phyloP scores from a whole-genome alignment of 768 basidiomycete genomes.

The Lactarius sanguifluus region DNA sequence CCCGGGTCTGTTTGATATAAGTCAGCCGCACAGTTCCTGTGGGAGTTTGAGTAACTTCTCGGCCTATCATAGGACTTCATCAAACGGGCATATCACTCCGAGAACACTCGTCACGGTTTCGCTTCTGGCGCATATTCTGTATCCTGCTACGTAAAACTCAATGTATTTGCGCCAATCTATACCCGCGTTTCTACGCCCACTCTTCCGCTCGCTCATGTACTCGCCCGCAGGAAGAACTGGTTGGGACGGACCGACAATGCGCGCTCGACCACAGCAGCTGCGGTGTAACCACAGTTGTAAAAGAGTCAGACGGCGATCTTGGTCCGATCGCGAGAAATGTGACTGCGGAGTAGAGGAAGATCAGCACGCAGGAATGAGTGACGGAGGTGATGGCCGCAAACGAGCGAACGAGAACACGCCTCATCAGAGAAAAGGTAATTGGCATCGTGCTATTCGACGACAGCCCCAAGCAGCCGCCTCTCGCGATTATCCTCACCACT shows the following conservation, averaged over 20 bases:
- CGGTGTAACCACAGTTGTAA: constrained; percentile 90
- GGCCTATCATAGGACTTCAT: too few species aligned
- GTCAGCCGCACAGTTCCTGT: too few species aligned
- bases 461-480: too few species aligned
- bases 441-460: too few species aligned
- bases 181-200: background rate
- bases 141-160: background rate
- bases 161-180: background rate
- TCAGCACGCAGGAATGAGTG: background rate
- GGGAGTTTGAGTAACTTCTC: too few species aligned
- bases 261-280: constrained; percentile 81
- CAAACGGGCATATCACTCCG: too few species aligned
- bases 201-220: background rate
- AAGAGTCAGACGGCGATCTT: constrained; percentile 92
- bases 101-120: background rate
- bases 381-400: background rate
- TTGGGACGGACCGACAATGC: constrained; percentile 85
- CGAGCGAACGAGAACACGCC: background rate
- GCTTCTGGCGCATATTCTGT: background rate
- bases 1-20: too few species aligned
- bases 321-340: constrained; percentile 34
- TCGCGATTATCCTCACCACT: too few species aligned
- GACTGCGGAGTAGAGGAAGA: background rate
- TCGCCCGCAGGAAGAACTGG: constrained; percentile 43
- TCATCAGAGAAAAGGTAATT: too few species aligned